Conservation (phyloP, 2,329 filamentous ascomycete species). For the Aspergillus ruber region DNA sequence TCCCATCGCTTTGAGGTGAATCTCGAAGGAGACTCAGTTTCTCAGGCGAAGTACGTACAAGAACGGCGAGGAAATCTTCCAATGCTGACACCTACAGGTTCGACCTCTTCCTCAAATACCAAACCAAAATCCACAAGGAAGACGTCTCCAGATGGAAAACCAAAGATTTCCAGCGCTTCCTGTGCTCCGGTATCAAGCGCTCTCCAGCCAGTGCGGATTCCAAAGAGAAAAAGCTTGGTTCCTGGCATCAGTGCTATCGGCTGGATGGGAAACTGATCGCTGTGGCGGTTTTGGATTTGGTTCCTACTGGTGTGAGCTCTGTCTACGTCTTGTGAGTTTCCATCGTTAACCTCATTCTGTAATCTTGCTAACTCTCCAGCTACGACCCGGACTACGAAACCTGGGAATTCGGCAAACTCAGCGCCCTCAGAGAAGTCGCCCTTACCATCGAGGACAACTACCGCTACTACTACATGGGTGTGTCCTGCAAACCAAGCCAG, state of each 20-base stretch:
- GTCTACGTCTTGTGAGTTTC: constrained; percentile 46
- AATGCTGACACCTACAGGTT: constrained; percentile 25
- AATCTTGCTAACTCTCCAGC: constrained; percentile 15
- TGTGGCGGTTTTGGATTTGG: constrained; percentile 43
- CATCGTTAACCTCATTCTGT: no score
- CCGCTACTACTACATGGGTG: constrained; percentile 60
- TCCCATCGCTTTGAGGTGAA: constrained; percentile 45
- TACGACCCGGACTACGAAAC: constrained; percentile 57
- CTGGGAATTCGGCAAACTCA: constrained; percentile 59
- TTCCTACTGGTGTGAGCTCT: constrained; percentile 43
- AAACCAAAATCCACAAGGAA: constrained; percentile 42
- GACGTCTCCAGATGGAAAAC: constrained; percentile 37
- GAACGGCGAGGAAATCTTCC: neutral
- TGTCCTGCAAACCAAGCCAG: constrained; percentile 1
- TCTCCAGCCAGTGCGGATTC: constrained; percentile 29
- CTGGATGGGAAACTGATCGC: constrained; percentile 45
- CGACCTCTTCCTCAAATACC: constrained; percentile 43
- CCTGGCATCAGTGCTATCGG: constrained; percentile 47
- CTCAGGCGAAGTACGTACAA: constrained; percentile 38
- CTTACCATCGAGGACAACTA: constrained; percentile 51
- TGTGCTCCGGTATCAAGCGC: constrained; percentile 41
- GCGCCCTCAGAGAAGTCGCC: constrained; percentile 54
- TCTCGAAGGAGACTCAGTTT: constrained; percentile 42
- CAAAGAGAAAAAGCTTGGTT: constrained; percentile 40
- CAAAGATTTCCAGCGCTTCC: constrained; percentile 41